Percentiles rank a stretch among this genome's conserved stretches.
Conservation (phyloP, 2,329 filamentous ascomycete species). For the Ilyonectria mors-panacis region DNA sequence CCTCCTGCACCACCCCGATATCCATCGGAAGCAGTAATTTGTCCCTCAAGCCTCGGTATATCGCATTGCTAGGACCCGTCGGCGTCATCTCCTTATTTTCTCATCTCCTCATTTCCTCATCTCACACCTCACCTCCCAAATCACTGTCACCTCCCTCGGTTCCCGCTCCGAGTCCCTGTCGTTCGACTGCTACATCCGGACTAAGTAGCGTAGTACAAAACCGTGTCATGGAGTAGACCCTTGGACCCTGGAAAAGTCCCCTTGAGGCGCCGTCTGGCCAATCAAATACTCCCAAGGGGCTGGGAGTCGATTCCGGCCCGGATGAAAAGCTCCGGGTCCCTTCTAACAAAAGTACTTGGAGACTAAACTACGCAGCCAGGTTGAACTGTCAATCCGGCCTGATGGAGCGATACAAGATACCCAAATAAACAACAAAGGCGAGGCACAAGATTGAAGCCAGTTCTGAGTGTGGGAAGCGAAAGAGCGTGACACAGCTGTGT, state of each 20-base stretch:
- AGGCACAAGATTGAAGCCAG: slow-evolving; percentile 21
- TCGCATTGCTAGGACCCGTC: not conserved
- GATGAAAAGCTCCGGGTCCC: slow-evolving; percentile 44
- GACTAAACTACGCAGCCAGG: slow-evolving; percentile 13
- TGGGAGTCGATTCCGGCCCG: slow-evolving; percentile 26
- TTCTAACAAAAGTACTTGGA: slow-evolving; percentile 32
- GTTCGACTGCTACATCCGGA: slow-evolving; percentile 36
- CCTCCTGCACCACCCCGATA: slow-evolving; percentile 18
- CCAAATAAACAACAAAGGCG: slow-evolving; percentile 10
- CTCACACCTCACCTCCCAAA: slow-evolving; percentile 14
- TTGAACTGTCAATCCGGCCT: slow-evolving; percentile 10
- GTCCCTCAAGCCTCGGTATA: not conserved
- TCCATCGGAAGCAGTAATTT: slow-evolving; percentile 7
- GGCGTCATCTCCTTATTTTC: not conserved
- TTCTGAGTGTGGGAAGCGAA: slow-evolving; percentile 35
- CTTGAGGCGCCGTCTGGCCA: slow-evolving; percentile 32
- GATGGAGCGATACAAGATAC: slow-evolving; percentile 19
- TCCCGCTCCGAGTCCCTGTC: slow-evolving; percentile 35
- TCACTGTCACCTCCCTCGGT: slow-evolving; percentile 25
- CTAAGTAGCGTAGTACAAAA: slow-evolving; percentile 39
- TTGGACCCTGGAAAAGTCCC: slow-evolving; percentile 43
- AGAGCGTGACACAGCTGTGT: slow-evolving; percentile 35
- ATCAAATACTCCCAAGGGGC: slow-evolving; percentile 29
- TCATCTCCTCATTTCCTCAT: not conserved
- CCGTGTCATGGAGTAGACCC: slow-evolving; percentile 32